A percentile compares a stretch with the other conserved stretches of the same genome.
phyloP scores from a whole-genome alignment of 1,284 basidiomycete species.

The Marasmius sp. region DNA sequence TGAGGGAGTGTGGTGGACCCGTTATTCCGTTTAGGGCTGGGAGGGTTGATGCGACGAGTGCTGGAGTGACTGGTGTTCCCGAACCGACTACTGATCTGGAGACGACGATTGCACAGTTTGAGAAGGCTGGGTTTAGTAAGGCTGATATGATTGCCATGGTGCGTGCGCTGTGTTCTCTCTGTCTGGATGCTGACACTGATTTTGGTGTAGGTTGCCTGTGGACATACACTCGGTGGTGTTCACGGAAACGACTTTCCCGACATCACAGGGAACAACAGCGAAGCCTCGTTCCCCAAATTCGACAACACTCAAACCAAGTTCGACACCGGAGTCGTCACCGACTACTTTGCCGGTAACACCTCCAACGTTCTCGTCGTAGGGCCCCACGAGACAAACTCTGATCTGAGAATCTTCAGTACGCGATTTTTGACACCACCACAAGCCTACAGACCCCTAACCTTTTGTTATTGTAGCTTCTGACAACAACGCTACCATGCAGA shows the following conservation, averaged over 20 bases:
- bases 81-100: not conserved
- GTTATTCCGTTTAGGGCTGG: not conserved
- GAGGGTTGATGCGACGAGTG: not conserved
- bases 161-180: not conserved
- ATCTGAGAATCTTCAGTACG: not conserved
- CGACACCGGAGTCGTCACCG: not conserved
- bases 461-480: not conserved
- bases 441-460: not conserved
- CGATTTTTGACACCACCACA: too few species aligned
- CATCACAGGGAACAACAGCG: not conserved
- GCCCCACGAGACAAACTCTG: not conserved
- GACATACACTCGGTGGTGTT: not conserved
- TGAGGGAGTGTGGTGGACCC: constrained; percentile 1
- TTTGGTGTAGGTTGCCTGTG: not conserved
- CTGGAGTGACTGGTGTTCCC: not conserved
- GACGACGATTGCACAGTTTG: not conserved
- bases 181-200: not conserved
- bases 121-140: not conserved
- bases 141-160: constrained; percentile 3
- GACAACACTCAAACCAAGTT: not conserved
- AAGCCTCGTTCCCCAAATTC: not conserved
- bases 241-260: not conserved
- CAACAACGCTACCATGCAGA: not conserved
- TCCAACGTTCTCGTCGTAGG: not conserved
- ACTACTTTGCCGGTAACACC: not conserved